A percentile compares a stretch with the other conserved stretches of the same genome.
Evolutionary conservation across 345 rosid genomes (phyloP).

Genomic region (Gossypium herbaceum): DNA sequence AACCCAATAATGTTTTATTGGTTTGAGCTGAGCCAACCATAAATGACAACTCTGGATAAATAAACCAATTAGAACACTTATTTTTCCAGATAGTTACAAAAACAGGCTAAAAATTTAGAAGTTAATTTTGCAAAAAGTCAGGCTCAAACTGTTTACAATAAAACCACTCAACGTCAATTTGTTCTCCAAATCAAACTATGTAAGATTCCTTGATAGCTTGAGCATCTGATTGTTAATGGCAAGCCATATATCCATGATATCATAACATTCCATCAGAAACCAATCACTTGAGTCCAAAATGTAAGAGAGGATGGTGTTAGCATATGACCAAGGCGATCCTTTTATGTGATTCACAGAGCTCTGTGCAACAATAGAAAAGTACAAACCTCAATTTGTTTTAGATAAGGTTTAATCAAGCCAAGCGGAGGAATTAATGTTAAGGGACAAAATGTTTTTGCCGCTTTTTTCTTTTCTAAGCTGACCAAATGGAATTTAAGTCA

Average conservation of each 20-base stretch:
- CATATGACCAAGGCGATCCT: not conserved
- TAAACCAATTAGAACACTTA: not conserved
- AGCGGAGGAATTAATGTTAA: not conserved
- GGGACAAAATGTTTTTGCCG: not conserved
- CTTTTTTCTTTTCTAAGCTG: not conserved
- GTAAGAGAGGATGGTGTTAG: no score
- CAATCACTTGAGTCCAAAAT: not conserved
- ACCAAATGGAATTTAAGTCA: not conserved
- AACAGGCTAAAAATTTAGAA: not conserved
- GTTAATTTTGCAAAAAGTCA: constrained; percentile 4
- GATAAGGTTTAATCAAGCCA: not conserved
- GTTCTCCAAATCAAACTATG: not conserved
- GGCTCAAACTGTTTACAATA: constrained; percentile 5
- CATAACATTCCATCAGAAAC: not conserved
- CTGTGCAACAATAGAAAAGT: not conserved
- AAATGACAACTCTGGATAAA: not conserved
- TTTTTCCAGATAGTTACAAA: not conserved
- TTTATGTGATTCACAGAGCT: not conserved
- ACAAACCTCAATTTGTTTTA: not conserved
- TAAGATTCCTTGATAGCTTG: not conserved
- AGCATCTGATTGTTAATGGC: not conserved
- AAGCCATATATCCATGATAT: not conserved
- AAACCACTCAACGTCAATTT: constrained; percentile 2
- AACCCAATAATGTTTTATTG: not conserved
- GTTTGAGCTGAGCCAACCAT: not conserved